Percentiles rank a stretch among this genome's conserved stretches.
These are phyloP conservation scores for Hylodesmum podocarpum DNA, from an alignment of 306 rosid species.

Conservation along the genomic window DNA sequence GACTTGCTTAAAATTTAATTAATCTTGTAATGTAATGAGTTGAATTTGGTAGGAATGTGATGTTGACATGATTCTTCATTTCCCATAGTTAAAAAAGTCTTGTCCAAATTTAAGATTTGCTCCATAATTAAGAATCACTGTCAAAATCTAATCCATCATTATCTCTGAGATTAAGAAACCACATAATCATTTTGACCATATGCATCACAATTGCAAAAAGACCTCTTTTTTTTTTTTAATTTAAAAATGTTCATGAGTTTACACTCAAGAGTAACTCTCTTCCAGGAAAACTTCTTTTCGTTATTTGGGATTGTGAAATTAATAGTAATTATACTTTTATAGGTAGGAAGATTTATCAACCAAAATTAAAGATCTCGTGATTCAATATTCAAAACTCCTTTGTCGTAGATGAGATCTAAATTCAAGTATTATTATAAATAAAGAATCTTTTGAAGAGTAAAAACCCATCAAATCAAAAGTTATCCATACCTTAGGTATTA, in stretches of 20 bases:
- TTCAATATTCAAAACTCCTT: not conserved
- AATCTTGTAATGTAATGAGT: not conserved
- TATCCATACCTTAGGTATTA: too few species aligned
- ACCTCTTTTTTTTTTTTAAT: not conserved
- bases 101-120: not conserved
- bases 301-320: not conserved
- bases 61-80: not conserved
- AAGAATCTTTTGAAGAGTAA: conserved; percentile 17
- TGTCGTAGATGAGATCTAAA: not conserved
- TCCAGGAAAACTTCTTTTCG: too few species aligned
- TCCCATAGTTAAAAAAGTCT: not conserved
- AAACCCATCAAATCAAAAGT: too few species aligned
- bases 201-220: not conserved
- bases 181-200: not conserved
- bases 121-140: conserved; percentile 4
- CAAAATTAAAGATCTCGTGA: not conserved
- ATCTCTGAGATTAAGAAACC: not conserved
- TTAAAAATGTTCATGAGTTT: not conserved
- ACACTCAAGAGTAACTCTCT: not conserved
- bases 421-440: not conserved
- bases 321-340: not conserved
- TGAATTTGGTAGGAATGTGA: not conserved
- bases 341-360: not conserved
- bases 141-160: not conserved
- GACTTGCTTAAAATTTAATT: not conserved